These are phyloP conservation scores for Quercus dentata DNA, from an alignment of 306 rosid species.

Conservation along the genomic window DNA sequence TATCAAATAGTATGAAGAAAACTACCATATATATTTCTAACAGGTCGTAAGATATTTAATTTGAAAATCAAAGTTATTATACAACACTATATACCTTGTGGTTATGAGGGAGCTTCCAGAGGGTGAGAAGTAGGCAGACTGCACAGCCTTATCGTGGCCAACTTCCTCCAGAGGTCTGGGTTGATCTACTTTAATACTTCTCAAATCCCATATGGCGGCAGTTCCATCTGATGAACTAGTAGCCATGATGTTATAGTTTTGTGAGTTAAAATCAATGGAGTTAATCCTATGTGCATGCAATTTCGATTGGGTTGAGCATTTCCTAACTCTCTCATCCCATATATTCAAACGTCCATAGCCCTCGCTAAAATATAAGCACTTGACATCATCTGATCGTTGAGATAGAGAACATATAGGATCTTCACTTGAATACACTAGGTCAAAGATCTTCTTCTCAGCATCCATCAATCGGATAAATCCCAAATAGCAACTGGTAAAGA, in stretches of 20 bases:
- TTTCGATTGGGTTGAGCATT: slow-evolving; percentile 40
- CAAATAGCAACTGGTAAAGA: slow-evolving; percentile 71
- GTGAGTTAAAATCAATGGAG: slow-evolving; percentile 56
- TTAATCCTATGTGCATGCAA: slow-evolving; percentile 70
- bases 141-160: slow-evolving; percentile 55
- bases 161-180: slow-evolving; percentile 45
- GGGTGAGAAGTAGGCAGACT: neutral
- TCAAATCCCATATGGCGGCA: slow-evolving; percentile 91
- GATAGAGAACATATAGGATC: slow-evolving; percentile 16
- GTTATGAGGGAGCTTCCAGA: slow-evolving; percentile 36
- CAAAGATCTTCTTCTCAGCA: slow-evolving; percentile 79
- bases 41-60: neutral
- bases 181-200: slow-evolving; percentile 37
- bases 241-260: slow-evolving; percentile 55
- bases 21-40: neutral
- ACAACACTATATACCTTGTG: slow-evolving; percentile 52
- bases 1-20: neutral
- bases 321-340: slow-evolving; percentile 34
- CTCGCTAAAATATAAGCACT: too few species aligned
- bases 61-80: neutral
- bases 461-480: slow-evolving; percentile 76
- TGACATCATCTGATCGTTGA: too few species aligned
- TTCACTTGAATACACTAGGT: slow-evolving; percentile 49
- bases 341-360: too few species aligned
- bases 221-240: slow-evolving; percentile 81